These are phyloP conservation scores for Pseudovirgaria hyperparasitica DNA, from an alignment of 2,329 filamentous ascomycete genomes.

Conservation along the genomic window DNA sequence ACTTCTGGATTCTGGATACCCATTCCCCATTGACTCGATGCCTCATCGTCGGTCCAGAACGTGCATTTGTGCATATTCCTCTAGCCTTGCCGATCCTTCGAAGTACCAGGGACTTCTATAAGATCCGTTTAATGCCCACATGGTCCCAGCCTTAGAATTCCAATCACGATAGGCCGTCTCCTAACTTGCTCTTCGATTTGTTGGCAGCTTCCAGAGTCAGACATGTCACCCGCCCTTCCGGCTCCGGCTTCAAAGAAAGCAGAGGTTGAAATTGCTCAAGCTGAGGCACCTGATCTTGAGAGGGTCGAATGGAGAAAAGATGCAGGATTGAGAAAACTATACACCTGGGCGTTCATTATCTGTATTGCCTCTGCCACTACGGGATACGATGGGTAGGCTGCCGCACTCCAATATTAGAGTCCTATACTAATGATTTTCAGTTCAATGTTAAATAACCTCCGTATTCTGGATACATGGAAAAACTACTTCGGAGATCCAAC, in stretches of 20 bases:
- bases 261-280: slow-evolving; percentile 24
- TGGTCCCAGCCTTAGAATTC: too few species aligned
- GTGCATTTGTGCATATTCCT: too few species aligned
- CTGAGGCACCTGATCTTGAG: slow-evolving; percentile 39
- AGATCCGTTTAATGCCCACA: too few species aligned
- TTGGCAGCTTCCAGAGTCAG: too few species aligned
- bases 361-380: slow-evolving; percentile 45
- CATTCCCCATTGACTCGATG: too few species aligned
- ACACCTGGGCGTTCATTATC: slow-evolving; percentile 39
- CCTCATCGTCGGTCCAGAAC: too few species aligned
- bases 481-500: slow-evolving; percentile 24
- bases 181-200: not conserved
- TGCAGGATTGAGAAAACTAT: slow-evolving; percentile 43
- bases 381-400: slow-evolving; percentile 40
- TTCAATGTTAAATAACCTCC: slow-evolving; percentile 32
- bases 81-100: too few species aligned
- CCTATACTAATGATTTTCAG: slow-evolving; percentile 9
- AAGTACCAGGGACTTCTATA: too few species aligned
- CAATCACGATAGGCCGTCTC: not conserved
- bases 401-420: not conserved
- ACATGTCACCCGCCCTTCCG: too few species aligned
- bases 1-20: too few species aligned
- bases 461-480: slow-evolving; percentile 27
- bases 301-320: slow-evolving; percentile 41
- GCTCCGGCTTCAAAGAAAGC: slow-evolving; percentile 11